Base-by-base conservation (phyloP, 768 basidiomycete species). In the Hysterangium stoloniferum region DNA sequence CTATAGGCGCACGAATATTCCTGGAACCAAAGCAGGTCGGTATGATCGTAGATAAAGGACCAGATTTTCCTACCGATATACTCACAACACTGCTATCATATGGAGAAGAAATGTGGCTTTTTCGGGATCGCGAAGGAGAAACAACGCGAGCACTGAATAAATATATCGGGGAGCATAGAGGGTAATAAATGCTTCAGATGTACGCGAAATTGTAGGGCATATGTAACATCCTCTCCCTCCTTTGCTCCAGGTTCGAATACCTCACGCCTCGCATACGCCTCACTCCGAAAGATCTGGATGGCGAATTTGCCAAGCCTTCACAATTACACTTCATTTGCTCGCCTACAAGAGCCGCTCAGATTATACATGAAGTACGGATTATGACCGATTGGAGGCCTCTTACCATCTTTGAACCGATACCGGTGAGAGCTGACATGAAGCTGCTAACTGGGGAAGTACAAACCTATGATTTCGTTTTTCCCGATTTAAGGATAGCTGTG, bases 311-410 rank as follows among this genome's bases (percentile, higher is more conserved):
- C 3, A 59, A 65, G 31, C 69, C 89, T 12, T 58, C 64, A 15
- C 72, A 71, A 17, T 59, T 95, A 36, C 92, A 96, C 64, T 91
- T 91, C 58, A 81, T 92, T 19, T 94, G 90, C 61, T 89, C 89
- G 3, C 90, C 92, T 0, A 62, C 69, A 1, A 76, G 92, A 36
- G 87, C 88, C 4, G 63, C 69, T 12, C 68, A 68, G 4, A 84
- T 94, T 52, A 68, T 87, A 54, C 71, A 75, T 31, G 83, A 93
- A 62, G 72, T 85, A 11, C 61, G 68, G 3, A 61, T 70, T 44
- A 64, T 77, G 9, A 61, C 68, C 3, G 72, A 60, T 8, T 91
- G 90, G 87, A 59, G 66, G 6, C 85, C 91, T 4, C 68, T 68
- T 38, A 73, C 78, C 1, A 79, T 93, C 36, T 95, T 83, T 57